Percentiles rank a stretch among this genome's conserved stretches.
Conservation (phyloP, 2,329 filamentous ascomycete species). For the Ophiocordyceps camponoti-floridani region DNA sequence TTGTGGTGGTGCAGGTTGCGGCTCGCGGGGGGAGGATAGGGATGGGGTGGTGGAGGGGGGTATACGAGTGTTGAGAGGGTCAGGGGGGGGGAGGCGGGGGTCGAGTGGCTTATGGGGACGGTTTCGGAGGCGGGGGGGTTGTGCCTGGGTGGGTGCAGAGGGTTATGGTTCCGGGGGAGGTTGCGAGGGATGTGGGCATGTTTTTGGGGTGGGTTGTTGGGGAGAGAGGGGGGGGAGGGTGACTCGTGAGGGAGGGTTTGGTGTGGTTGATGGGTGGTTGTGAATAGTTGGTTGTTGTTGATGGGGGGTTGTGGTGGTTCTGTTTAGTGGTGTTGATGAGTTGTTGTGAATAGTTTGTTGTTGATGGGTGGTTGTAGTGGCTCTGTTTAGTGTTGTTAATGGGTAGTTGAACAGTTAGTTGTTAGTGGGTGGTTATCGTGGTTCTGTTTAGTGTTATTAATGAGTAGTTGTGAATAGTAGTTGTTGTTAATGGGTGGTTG, state of each 20-base stretch:
- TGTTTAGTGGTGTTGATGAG: no score
- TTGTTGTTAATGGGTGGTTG: no score
- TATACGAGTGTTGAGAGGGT: slow-evolving; percentile 52
- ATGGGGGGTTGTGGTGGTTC: no score
- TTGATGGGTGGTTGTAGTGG: no score
- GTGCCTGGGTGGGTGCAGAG: slow-evolving; percentile 51
- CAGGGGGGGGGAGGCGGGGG: slow-evolving; percentile 19
- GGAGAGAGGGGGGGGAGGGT: slow-evolving; percentile 17
- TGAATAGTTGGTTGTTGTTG: no score
- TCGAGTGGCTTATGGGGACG: slow-evolving; percentile 68
- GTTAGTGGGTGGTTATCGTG: no score
- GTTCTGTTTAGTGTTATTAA: no score
- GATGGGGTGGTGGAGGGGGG: slow-evolving; percentile 25
- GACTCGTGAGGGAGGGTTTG: no score
- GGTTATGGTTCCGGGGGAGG: slow-evolving; percentile 38
- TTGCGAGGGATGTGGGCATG: slow-evolving; percentile 54
- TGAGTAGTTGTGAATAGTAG: no score
- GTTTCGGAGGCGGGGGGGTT: slow-evolving; percentile 51
- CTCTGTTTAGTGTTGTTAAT: no score
- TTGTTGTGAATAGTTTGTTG: no score
- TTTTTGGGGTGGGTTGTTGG: slow-evolving; percentile 44
- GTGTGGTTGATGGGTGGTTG: neutral
- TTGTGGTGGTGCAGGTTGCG: slow-evolving; percentile 39
- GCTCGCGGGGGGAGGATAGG: slow-evolving; percentile 38
- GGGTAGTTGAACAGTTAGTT: no score